These are phyloP conservation scores for Salix koriyanagi DNA, from an alignment of 345 rosid genomes.

Conservation along the genomic window DNA sequence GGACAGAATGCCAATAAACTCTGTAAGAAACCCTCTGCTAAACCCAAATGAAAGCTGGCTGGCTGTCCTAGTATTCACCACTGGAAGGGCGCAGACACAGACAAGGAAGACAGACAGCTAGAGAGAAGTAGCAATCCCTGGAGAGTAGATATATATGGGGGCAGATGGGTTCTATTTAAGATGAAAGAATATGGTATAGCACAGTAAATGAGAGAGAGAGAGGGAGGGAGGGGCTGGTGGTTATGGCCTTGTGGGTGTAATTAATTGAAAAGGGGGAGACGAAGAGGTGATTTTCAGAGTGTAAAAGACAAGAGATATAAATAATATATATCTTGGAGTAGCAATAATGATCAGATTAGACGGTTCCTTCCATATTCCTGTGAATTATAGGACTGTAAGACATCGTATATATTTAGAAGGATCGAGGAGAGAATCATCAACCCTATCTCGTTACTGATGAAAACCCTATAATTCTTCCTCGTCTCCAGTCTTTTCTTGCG, in stretches of 20 bases:
- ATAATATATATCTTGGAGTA: background rate
- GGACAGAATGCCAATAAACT: slow-evolving; percentile 99
- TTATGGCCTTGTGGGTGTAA: slow-evolving; percentile 23
- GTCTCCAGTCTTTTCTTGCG: slow-evolving; percentile 21
- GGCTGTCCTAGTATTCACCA: slow-evolving; percentile 4
- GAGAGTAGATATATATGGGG: slow-evolving; percentile 7
- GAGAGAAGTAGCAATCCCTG: background rate
- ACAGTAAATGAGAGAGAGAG: slow-evolving; percentile 45
- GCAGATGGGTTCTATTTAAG: slow-evolving; percentile 37
- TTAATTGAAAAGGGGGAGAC: slow-evolving; percentile 21
- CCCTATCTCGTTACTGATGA: slow-evolving; percentile 37
- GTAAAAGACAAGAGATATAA: slow-evolving; percentile 5
- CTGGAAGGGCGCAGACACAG: slow-evolving; percentile 4
- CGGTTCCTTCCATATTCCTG: slow-evolving; percentile 21
- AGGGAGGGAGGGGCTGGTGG: slow-evolving; percentile 14
- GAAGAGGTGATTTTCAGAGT: slow-evolving; percentile 9
- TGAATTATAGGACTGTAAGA: background rate
- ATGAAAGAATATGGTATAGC: slow-evolving; percentile 5
- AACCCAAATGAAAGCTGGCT: slow-evolving; percentile 53
- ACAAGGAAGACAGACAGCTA: background rate
- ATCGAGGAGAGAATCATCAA: slow-evolving; percentile 18
- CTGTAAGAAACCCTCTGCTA: slow-evolving; percentile 83
- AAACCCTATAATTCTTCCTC: background rate
- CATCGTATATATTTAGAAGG: slow-evolving; percentile 11
- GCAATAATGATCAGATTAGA: slow-evolving; percentile 17